Evolutionary conservation across 768 basidiomycete genomes (phyloP).

Genomic region (Kondoa malvinella): DNA sequence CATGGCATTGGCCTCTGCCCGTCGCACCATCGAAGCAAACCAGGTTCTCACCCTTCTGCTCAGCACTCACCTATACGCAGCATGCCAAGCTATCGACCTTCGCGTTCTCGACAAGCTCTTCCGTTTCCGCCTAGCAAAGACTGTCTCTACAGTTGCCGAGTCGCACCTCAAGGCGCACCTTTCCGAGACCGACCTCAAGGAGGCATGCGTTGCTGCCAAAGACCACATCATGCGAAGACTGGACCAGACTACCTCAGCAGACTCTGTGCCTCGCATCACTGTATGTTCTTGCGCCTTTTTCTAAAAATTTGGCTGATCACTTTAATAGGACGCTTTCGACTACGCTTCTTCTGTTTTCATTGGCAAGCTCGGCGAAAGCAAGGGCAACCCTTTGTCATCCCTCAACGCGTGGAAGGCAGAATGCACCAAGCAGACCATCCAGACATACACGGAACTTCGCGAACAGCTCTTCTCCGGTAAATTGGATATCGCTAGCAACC

Average conservation of each 20-base stretch:
- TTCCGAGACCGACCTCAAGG: constrained; percentile 32
- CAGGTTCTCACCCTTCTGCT: constrained; percentile 60
- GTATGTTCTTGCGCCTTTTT: not conserved
- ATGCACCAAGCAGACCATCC: not conserved
- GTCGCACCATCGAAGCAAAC: constrained; percentile 58
- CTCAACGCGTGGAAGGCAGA: not conserved
- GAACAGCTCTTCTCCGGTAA: not conserved
- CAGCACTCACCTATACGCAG: constrained; percentile 56
- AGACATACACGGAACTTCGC: not conserved
- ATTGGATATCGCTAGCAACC: not conserved
- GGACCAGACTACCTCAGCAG: constrained; percentile 17
- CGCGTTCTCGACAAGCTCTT: constrained; percentile 59
- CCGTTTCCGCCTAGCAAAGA: constrained; percentile 37
- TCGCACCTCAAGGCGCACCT: constrained; percentile 33
- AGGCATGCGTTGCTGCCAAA: not conserved
- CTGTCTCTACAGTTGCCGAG: constrained; percentile 41
- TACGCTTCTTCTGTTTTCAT: not conserved
- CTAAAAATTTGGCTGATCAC: not conserved
- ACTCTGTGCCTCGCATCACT: constrained; percentile 11
- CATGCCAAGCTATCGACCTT: constrained; percentile 61
- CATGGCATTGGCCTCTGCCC: constrained; percentile 63
- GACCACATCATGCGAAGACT: constrained; percentile 10
- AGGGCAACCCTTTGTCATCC: not conserved
- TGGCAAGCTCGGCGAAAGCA: not conserved
- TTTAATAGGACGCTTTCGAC: not conserved